Base-by-base conservation (phyloP, 1,284 basidiomycete species). In the Uromyces viciae-fabae region DNA sequence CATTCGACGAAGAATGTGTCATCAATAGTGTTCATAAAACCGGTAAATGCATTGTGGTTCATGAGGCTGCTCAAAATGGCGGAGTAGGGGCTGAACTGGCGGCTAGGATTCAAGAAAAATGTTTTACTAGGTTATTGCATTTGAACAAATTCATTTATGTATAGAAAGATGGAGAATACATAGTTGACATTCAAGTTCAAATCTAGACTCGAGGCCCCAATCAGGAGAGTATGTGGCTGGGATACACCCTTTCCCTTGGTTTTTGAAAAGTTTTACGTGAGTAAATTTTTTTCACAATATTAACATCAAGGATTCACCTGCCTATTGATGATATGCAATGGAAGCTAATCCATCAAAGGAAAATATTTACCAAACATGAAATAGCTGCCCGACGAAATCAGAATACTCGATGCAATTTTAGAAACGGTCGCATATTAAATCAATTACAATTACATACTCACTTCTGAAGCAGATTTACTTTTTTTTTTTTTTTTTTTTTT, bases 81-180 rank as follows among this genome's bases (percentile, higher is more conserved):
- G 92, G 94, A 38, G 92, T 91, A n/a, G 94, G 93, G 9, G 91
- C 91, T 28, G 93, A 96, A 84, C 92, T 96, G 66, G 91, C 91
- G 15, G 92, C 93, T 0, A 93, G 95, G 86, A 88, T 96, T 11
- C 92, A 93, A 86, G 91, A 92, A 85, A 88, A 91, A 80, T 94
- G 93, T 83, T 96, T 96, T 87, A 88, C 95, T 84, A 92, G 91
- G 77, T 79, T 25, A 1, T 7, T 40, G 8, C n/a, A 4, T 42
- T 40, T n/a, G n/a, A n/a, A n/a, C n/a, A n/a, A n/a, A n/a, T n/a
- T n/a, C n/a, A n/a, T n/a, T n/a, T n/a, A n/a, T n/a, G n/a, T n/a
- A n/a, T n/a, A n/a, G n/a, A n/a, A n/a, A n/a, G n/a, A n/a, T n/a
- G n/a, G n/a, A n/a, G n/a, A n/a, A n/a, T n/a, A n/a, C 11, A 46